Conservation (phyloP, 805 yeast genomes). For the Cyberlindnera suaveolens region DNA sequence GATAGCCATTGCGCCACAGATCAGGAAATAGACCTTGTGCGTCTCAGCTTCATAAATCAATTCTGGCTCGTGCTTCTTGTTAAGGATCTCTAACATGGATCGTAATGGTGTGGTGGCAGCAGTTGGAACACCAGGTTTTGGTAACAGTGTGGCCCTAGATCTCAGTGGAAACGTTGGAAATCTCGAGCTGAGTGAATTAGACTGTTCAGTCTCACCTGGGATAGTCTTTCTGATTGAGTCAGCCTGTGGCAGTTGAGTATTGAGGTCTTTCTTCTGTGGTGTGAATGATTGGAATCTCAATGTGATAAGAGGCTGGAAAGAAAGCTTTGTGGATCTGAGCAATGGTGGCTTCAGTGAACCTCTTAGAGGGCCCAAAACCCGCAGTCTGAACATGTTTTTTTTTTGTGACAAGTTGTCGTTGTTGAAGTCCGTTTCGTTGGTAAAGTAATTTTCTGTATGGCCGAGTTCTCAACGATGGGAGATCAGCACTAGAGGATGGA, state of each 20-base stretch:
- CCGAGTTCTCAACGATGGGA: no score
- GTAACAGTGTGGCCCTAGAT: slow-evolving; percentile 65
- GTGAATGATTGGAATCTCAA: background rate
- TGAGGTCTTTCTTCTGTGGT: background rate
- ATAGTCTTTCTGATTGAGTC: slow-evolving; percentile 4
- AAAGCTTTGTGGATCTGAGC: no score
- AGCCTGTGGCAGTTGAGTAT: no score
- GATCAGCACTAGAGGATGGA: no score
- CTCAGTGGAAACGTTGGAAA: slow-evolving; percentile 62
- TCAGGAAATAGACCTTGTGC: slow-evolving; percentile 67
- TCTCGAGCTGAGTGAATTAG: slow-evolving; percentile 46
- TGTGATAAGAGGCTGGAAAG: no score
- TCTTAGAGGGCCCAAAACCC: no score
- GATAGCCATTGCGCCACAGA: slow-evolving; percentile 62
- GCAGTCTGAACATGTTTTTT: no score
- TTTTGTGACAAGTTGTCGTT: no score
- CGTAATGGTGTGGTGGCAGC: slow-evolving; percentile 41
- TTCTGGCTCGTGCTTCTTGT: slow-evolving; percentile 56
- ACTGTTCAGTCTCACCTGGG: slow-evolving; percentile 23
- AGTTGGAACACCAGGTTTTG: slow-evolving; percentile 73
- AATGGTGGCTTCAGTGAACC: no score
- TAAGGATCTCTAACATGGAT: slow-evolving; percentile 54
- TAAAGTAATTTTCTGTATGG: no score
- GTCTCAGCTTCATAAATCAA: slow-evolving; percentile 80
- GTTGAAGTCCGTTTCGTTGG: no score